Base-by-base conservation (phyloP, 768 basidiomycete species). In the Phanerochaete sordida region DNA sequence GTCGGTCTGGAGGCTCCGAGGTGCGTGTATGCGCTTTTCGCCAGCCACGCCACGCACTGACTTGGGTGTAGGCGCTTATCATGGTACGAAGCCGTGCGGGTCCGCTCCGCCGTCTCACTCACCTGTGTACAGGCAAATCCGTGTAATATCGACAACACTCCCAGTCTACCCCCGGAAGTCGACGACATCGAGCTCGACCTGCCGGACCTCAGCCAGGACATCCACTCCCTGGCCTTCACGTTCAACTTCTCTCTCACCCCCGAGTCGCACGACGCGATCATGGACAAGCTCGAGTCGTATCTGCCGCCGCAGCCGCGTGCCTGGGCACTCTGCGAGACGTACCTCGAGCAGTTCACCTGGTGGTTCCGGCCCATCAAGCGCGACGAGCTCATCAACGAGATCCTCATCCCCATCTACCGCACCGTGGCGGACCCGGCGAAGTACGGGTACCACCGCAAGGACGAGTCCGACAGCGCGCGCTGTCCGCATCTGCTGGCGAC, bases 1-100 rank as follows among this genome's bases (percentile, higher is more conserved):
- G 90, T 24, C 86, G 84, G 35, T 85, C 89, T 13, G 88, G 85
- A 13, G 88, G 88, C 26, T 81, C 89, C 24, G 89, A 91, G 79
- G 71, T 72, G 21, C 27, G 68, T 67, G n/a, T n/a, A n/a, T n/a
- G n/a, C n/a, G n/a, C n/a, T n/a, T n/a, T n/a, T n/a, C n/a, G n/a
- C n/a, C n/a, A n/a, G 3, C 6, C 21, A n/a, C 33, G 3, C 43
- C 21, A 7, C 19, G 7, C 37, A 15, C 55, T 52, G 45, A 63
- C 13, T 37, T 16, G 19, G 35, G 51, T 4, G 3, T 44, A 70
- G 69, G 65, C 69, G 37, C 58, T 70, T 49, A 65, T 70, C 26
- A 56, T 68, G 58, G 69, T 67, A 60, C 50, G 65, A 46, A 24
- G 46, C 51, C 43, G 7, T 16, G 11, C n/a, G 19, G 33, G 11